Percentiles rank a stretch among this genome's conserved stretches.
Conservation (phyloP, 176 grass and related monocot genomes). For the Microstegium vimineum region DNA sequence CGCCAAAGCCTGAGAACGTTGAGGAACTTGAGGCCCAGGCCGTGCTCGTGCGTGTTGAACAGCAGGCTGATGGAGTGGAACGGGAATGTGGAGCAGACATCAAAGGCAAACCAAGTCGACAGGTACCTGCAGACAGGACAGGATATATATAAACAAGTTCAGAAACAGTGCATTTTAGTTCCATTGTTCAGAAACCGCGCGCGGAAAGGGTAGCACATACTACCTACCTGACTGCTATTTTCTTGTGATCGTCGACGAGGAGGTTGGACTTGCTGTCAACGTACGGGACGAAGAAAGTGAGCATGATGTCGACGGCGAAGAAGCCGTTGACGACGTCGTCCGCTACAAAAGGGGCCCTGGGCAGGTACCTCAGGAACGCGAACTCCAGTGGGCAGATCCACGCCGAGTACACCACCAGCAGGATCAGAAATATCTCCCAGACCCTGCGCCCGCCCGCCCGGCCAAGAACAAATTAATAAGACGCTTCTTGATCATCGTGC, state of each 20-base stretch:
- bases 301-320: conserved; percentile 59
- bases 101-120: conserved; percentile 70
- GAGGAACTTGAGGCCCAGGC: conserved; percentile 52
- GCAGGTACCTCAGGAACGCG: conserved; percentile 68
- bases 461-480: not conserved
- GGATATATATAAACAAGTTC: not conserved
- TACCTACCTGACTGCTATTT: conserved; percentile 54
- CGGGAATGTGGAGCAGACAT: conserved; percentile 57
- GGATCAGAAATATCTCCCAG: conserved; percentile 66
- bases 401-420: conserved; percentile 72
- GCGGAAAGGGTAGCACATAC: too few relatives aligned
- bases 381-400: conserved; percentile 84
- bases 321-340: conserved; percentile 63
- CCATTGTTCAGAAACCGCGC: not conserved
- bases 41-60: conserved; percentile 38
- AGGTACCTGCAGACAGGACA: conserved; percentile 45
- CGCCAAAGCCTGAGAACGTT: conserved; percentile 63
- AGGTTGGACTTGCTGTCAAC: conserved; percentile 48
- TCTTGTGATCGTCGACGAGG: conserved; percentile 58
- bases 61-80: conserved; percentile 54
- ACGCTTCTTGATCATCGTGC: not conserved
- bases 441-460: conserved; percentile 51
- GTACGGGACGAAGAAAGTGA: conserved; percentile 74
- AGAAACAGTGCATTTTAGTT: not conserved
- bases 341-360: conserved; percentile 46